These are phyloP conservation scores for Corchorus olitorius DNA, from an alignment of 345 rosid genomes.

Conservation along the genomic window DNA sequence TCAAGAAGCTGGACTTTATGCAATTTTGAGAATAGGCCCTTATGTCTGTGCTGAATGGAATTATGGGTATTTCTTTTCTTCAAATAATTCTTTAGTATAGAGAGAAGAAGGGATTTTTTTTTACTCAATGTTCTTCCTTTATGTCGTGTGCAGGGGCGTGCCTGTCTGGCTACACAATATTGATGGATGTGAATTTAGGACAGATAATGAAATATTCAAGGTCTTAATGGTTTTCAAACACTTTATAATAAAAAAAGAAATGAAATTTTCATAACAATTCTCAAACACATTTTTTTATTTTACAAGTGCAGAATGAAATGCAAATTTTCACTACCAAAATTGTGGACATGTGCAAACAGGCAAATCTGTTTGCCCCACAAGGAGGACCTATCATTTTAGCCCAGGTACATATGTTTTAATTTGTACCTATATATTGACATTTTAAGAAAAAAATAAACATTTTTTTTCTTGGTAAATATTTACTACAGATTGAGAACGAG, in stretches of 20 bases:
- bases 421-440: no score
- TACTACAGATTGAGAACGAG: slow-evolving; percentile 74
- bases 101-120: no score
- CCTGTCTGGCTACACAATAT: slow-evolving; percentile 64
- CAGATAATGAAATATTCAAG: slow-evolving; percentile 45
- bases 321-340: slow-evolving; percentile 34
- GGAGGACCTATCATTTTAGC: slow-evolving; percentile 69
- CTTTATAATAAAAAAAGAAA: not conserved
- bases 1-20: slow-evolving; percentile 42
- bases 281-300: not conserved
- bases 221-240: slow-evolving; percentile 23
- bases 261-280: not conserved
- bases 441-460: no score
- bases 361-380: slow-evolving; percentile 57
- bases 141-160: slow-evolving; percentile 38
- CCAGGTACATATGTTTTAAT: slow-evolving; percentile 34
- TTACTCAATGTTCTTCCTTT: not conserved
- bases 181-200: slow-evolving; percentile 37
- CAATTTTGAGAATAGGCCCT: slow-evolving; percentile 56
- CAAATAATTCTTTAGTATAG: no score
- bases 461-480: not conserved
- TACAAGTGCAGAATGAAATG: slow-evolving; percentile 31
- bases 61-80: slow-evolving; percentile 40
- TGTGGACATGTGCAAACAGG: slow-evolving; percentile 50
- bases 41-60: slow-evolving; percentile 67